Evolutionary conservation across 139 green algal genomes (phyloP).

Genomic region (Micractinium sp.): DNA sequence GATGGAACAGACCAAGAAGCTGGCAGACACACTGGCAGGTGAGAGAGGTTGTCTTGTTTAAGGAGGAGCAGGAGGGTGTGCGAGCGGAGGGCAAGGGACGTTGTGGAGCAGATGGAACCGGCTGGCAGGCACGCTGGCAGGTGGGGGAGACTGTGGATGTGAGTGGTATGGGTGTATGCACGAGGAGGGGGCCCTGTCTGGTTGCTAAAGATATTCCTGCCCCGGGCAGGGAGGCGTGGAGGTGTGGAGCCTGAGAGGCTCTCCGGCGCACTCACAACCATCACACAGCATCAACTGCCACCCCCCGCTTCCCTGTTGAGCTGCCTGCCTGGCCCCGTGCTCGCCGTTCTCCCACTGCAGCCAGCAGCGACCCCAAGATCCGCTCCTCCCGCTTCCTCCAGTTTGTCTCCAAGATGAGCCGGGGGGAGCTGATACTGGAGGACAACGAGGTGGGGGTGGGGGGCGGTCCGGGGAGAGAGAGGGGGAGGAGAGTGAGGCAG

Average conservation of each 20-base stretch:
- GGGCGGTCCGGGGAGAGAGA: neutral
- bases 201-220: no score
- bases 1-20: constrained; percentile 54
- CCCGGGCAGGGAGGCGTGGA: no score
- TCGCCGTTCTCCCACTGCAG: constrained; percentile 44
- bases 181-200: no score
- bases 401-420: constrained; percentile 96
- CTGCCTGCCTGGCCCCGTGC: neutral
- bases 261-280: no score
- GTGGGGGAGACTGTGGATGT: no score
- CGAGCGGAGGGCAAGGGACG: constrained; percentile 23
- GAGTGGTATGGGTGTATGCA: no score
- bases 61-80: neutral
- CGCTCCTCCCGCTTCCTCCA: constrained; percentile 91
- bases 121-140: neutral
- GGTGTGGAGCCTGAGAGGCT: no score
- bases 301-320: neutral
- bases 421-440: constrained; percentile 84
- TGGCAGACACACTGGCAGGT: constrained; percentile 63
- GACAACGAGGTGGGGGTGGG: constrained; percentile 72
- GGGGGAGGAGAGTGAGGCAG: no score
- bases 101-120: neutral
- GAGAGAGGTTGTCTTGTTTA: neutral
- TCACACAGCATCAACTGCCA: neutral
- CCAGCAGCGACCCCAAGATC: constrained; percentile 82